phyloP scores from a whole-genome alignment of 495 filamentous ascomycete genomes.

The Aspergillus conjunctus region DNA sequence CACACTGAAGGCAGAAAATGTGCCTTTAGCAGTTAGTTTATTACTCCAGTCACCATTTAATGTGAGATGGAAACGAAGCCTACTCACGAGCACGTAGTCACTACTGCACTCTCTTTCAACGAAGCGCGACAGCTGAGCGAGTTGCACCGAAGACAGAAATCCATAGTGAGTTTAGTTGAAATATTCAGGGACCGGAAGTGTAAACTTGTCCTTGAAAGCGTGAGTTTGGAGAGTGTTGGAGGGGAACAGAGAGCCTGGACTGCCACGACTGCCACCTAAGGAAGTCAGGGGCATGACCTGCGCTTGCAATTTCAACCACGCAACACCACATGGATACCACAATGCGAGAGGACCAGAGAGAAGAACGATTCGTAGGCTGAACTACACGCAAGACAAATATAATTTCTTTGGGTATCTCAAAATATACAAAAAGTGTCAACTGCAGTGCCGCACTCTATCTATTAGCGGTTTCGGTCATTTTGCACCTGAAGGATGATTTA shows the following conservation, averaged over 20 bases:
- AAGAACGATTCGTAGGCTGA: background rate
- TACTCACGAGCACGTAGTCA: slow-evolving; percentile 84
- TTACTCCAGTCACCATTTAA: background rate
- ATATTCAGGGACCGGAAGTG: background rate
- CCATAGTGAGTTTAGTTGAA: slow-evolving; percentile 51
- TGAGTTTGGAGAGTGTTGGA: background rate
- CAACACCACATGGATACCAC: background rate
- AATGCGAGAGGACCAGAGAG: slow-evolving; percentile 1
- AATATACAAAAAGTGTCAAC: slow-evolving; percentile 19
- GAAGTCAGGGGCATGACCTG: slow-evolving; percentile 6
- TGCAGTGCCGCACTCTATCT: slow-evolving; percentile 14
- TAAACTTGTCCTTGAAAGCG: too few species aligned
- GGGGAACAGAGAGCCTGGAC: background rate
- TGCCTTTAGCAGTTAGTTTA: slow-evolving; percentile 59
- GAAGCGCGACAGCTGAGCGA: slow-evolving; percentile 74
- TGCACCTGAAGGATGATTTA: slow-evolving; percentile 32
- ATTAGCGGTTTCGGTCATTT: slow-evolving; percentile 8
- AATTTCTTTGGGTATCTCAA: slow-evolving; percentile 23
- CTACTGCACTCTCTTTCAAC: slow-evolving; percentile 74
- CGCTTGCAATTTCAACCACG: slow-evolving; percentile 7
- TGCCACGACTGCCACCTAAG: background rate
- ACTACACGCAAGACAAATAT: slow-evolving; percentile 12
- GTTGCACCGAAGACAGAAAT: slow-evolving; percentile 78
- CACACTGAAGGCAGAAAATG: slow-evolving; percentile 81
- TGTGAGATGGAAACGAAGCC: background rate